These are phyloP conservation scores for Lipomyces mesembrius DNA, from an alignment of 805 yeast genomes.

Conservation along the genomic window DNA sequence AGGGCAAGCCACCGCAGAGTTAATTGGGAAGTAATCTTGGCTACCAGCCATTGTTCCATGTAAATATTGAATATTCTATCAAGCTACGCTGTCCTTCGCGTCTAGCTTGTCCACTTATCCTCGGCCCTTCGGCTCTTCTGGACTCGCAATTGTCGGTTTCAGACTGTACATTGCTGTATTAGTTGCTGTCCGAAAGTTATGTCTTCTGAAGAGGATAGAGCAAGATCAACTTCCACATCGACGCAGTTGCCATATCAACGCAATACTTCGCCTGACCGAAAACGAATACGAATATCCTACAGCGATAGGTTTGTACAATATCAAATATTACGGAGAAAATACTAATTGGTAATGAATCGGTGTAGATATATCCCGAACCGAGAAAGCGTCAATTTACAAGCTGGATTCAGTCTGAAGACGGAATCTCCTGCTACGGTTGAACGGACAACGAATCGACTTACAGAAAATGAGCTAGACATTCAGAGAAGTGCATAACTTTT, in stretches of 20 bases:
- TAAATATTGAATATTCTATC: not conserved
- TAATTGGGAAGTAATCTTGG: no score
- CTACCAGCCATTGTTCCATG: not conserved
- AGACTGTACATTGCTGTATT: not conserved
- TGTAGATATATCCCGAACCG: conserved; percentile 79
- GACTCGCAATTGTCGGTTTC: not conserved
- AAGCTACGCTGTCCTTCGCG: not conserved
- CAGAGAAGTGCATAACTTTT: conserved; percentile 48
- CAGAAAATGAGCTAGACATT: conserved; percentile 62
- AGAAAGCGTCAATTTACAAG: conserved; percentile 82
- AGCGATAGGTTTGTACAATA: conserved; percentile 28
- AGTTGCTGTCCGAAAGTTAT: not conserved
- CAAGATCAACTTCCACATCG: not conserved
- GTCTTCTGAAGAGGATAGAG: not conserved
- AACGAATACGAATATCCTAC: conserved; percentile 25
- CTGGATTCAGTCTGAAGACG: conserved; percentile 69
- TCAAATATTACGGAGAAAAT: not conserved
- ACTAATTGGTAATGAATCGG: not conserved
- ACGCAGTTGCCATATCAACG: not conserved
- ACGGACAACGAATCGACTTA: conserved; percentile 28
- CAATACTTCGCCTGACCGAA: conserved; percentile 26
- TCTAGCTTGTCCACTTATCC: not conserved
- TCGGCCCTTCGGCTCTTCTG: not conserved
- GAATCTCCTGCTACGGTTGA: conserved; percentile 47
- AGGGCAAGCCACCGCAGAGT: no score